phyloP scores from a whole-genome alignment of 2,329 filamentous ascomycete genomes.

The Alternaria sp. region DNA sequence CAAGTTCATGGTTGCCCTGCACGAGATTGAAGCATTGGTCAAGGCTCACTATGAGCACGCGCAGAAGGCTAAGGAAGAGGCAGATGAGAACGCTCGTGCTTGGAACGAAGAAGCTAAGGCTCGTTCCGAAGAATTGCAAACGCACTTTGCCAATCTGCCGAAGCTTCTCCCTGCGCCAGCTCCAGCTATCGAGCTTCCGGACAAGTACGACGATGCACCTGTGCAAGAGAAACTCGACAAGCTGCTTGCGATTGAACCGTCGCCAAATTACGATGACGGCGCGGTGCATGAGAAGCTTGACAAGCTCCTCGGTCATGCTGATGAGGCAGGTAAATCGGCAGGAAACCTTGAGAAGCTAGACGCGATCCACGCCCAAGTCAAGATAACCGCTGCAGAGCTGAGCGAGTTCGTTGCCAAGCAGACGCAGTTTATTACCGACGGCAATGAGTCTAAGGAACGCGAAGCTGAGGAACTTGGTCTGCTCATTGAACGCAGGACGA shows the following conservation, averaged over 20 bases:
- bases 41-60: constrained; percentile 90
- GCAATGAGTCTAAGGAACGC: constrained; percentile 80
- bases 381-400: constrained; percentile 83
- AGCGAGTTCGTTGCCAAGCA: constrained; percentile 82
- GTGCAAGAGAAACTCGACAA: constrained; percentile 66
- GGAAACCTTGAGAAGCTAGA: constrained; percentile 84
- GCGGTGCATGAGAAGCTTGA: constrained; percentile 66
- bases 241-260: constrained; percentile 60
- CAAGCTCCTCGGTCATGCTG: constrained; percentile 65
- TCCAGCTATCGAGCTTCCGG: constrained; percentile 57
- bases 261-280: constrained; percentile 53
- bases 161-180: constrained; percentile 56
- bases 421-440: constrained; percentile 76
- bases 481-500: constrained; percentile 78
- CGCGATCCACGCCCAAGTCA: constrained; percentile 87
- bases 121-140: constrained; percentile 54
- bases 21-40: constrained; percentile 84
- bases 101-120: constrained; percentile 56
- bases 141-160: constrained; percentile 53
- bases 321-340: constrained; percentile 73
- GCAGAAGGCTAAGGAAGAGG: constrained; percentile 64
- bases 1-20: constrained; percentile 84
- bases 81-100: constrained; percentile 54
- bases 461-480: constrained; percentile 81
- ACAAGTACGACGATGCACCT: constrained; percentile 63